Evolutionary conservation across 2,329 filamentous ascomycete species (phyloP).

Genomic region (Ophiostoma tasmaniense): DNA sequence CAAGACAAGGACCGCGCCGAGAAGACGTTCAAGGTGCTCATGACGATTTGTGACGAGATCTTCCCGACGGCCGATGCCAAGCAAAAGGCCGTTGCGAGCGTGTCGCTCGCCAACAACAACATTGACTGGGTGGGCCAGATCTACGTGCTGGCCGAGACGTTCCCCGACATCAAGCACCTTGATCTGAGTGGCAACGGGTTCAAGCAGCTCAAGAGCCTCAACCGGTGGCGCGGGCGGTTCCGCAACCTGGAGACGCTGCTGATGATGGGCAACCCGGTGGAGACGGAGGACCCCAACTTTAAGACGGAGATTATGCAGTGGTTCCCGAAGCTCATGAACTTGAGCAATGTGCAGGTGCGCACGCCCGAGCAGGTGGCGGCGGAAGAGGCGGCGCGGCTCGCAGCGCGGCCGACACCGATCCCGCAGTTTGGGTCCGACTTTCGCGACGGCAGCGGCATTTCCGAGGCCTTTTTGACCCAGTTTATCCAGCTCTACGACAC

Average conservation of each 20-base stretch:
- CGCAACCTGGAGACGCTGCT: slow-evolving; percentile 72
- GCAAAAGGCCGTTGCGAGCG: slow-evolving; percentile 68
- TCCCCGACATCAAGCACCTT: slow-evolving; percentile 79
- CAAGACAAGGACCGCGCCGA: slow-evolving; percentile 59
- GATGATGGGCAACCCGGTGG: slow-evolving; percentile 67
- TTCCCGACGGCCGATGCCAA: slow-evolving; percentile 67
- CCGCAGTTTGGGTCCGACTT: slow-evolving; percentile 59
- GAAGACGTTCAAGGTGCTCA: slow-evolving; percentile 87
- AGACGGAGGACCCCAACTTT: slow-evolving; percentile 50
- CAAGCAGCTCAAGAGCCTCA: slow-evolving; percentile 55
- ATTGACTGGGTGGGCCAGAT: slow-evolving; percentile 65
- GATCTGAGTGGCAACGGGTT: slow-evolving; percentile 83
- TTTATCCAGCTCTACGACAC: slow-evolving; percentile 69
- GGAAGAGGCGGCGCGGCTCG: slow-evolving; percentile 40
- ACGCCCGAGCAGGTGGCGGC: slow-evolving; percentile 61
- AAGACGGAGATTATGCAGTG: slow-evolving; percentile 63
- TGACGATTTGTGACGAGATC: slow-evolving; percentile 71
- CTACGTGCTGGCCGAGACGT: slow-evolving; percentile 64
- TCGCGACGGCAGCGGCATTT: slow-evolving; percentile 63
- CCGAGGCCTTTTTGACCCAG: slow-evolving; percentile 64
- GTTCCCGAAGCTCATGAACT: slow-evolving; percentile 70
- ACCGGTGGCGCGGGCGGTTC: slow-evolving; percentile 73
- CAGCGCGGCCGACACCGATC: slow-evolving; percentile 41
- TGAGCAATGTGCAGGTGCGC: slow-evolving; percentile 69
- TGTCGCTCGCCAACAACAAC: slow-evolving; percentile 73